Evolutionary conservation across 192 early-diverging fungal genomes (phyloP), one percentile per base, ranked within the genome.

Genomic region (Haplosporangium gracile): DNA sequence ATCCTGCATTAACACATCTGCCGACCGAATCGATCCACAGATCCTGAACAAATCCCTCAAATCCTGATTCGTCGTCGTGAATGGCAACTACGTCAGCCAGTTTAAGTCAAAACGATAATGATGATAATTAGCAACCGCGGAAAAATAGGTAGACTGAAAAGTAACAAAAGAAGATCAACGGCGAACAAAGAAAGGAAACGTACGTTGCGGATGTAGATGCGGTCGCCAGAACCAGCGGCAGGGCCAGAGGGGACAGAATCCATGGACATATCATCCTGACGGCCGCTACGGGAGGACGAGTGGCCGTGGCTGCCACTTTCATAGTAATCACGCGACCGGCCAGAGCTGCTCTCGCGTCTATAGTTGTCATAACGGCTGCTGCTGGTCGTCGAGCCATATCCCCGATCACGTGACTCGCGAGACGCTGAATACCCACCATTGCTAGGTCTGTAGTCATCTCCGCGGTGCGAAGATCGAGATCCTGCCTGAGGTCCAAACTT

Each of bases 11-110:
- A 93, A 76, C 68, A 90, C 89, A 53, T 93, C 91, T 18, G 91
- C 74, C 77, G 88, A 79, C 11, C 91, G 42, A 65, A 93, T 89
- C 70, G 88, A 82, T 71, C 90, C 90, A 47, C 90, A 90, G 68
- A 89, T 88, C 63, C 89, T 90, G 71, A 93, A 93, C 29, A 92
- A 70, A 45, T 92, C 92, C 74, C 89, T 91, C 11, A 93, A 68
- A 65, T 93, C 92, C 60, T 92, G 88, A 72, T 90, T 86, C 13
- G 91, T 93, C 15, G 92, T 93, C 18, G 91, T 88, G n/a, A 90
- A 92, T 5, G 92, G 91, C 24, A 93, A 51, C 92, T 93, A 69
- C 74, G 32, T 13, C 2, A 0, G 9, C 3, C 2, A 15, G n/a
- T 26, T 26, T 4, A 57, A n/a, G 11, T 15, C 13, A 6, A 26